Evolutionary conservation across 169 alveolate species (phyloP).

Genomic region (Prorocentrum cordatum): DNA sequence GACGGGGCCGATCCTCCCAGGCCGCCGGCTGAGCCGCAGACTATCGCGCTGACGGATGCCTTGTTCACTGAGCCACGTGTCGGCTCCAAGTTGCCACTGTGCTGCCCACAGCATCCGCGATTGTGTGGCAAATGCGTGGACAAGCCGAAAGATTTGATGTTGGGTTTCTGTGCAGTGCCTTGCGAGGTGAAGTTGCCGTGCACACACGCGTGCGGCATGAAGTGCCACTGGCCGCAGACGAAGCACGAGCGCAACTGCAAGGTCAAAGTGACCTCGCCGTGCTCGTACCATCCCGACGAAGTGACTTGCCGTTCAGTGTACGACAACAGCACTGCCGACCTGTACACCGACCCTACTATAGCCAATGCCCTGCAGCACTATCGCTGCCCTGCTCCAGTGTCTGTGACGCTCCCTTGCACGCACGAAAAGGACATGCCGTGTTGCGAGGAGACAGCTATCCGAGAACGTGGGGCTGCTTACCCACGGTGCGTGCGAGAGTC

Average conservation of each 20-base stretch:
- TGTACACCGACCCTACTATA: neutral
- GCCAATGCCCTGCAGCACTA: neutral
- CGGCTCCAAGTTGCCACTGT: conserved; percentile 22
- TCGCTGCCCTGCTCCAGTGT: conserved; percentile 16
- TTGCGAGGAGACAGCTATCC: neutral
- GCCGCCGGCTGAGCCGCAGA: neutral
- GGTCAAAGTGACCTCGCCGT: conserved; percentile 13
- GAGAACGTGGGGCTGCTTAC: neutral
- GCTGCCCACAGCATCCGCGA: conserved; percentile 36
- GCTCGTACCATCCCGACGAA: neutral
- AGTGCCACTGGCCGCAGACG: conserved; percentile 48
- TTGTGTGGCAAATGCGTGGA: neutral
- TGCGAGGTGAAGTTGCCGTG: conserved; percentile 3
- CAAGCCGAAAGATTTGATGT: neutral
- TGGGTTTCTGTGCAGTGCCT: neutral
- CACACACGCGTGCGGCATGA: neutral
- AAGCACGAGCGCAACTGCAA: conserved; percentile 23
- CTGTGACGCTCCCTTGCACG: conserved; percentile 19
- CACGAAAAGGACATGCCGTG: conserved; percentile 32
- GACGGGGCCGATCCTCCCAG: neutral
- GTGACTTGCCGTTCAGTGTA: too few species aligned
- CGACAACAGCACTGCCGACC: neutral
- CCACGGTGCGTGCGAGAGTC: neutral
- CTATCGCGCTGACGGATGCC: neutral
- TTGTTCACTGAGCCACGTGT: neutral